These are phyloP conservation scores for Phyllosticta ampelicida DNA, from an alignment of 2,329 filamentous ascomycete species.

Conservation along the genomic window DNA sequence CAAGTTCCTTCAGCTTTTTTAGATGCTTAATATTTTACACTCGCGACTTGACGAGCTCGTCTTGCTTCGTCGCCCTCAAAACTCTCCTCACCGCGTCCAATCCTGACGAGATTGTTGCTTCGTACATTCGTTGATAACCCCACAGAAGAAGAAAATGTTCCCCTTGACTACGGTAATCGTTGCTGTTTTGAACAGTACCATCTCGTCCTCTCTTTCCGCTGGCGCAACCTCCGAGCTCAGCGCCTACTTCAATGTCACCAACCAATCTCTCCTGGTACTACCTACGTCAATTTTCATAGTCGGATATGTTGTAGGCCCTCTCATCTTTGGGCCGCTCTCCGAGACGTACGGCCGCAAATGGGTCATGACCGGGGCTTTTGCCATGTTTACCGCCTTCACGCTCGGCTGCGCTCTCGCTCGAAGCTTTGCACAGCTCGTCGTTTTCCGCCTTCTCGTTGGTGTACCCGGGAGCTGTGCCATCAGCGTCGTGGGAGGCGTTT, in stretches of 20 bases:
- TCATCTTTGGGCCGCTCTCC: slow-evolving; percentile 34
- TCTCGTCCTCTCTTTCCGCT: slow-evolving; percentile 54
- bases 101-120: not conserved
- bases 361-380: slow-evolving; percentile 42
- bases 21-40: not conserved
- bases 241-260: slow-evolving; percentile 45
- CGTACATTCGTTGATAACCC: not conserved
- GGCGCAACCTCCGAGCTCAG: slow-evolving; percentile 51
- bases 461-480: slow-evolving; percentile 40
- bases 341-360: slow-evolving; percentile 37
- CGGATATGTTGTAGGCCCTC: slow-evolving; percentile 36
- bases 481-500: slow-evolving; percentile 48
- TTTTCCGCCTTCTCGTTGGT: slow-evolving; percentile 35
- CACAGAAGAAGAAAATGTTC: slow-evolving; percentile 43
- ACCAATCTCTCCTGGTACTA: slow-evolving; percentile 33
- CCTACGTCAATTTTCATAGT: slow-evolving; percentile 42
- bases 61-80: not conserved
- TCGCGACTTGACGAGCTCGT: not conserved
- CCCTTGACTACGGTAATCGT: slow-evolving; percentile 47
- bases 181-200: slow-evolving; percentile 56
- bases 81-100: not conserved
- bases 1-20: not conserved
- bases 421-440: slow-evolving; percentile 32
- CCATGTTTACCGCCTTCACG: slow-evolving; percentile 35
- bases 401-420: slow-evolving; percentile 35